Evolutionary conservation across 1,284 basidiomycete species (phyloP).

Genomic region (Leccinum cinnamomeum): DNA sequence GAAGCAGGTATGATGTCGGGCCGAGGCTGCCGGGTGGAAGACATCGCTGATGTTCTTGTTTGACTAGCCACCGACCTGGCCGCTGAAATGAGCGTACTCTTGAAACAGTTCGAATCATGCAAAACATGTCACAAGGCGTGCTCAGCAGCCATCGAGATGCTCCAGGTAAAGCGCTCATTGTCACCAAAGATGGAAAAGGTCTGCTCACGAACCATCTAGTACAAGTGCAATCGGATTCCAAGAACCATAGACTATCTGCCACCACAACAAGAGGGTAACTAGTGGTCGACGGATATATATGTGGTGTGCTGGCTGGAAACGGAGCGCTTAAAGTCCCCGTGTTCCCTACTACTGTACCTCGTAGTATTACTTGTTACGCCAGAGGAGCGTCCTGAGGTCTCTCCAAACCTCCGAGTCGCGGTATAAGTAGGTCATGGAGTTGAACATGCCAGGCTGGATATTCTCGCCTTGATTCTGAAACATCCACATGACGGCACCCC

Average conservation of each 20-base stretch:
- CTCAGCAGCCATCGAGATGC: constrained; percentile 62
- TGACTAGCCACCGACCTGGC: constrained; percentile 58
- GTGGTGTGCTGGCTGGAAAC: constrained; percentile 7
- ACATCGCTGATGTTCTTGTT: constrained; percentile 10
- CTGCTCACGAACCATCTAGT: constrained; percentile 41
- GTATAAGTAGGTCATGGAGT: constrained; percentile 78
- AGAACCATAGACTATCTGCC: constrained; percentile 38
- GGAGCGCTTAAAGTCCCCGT: not conserved
- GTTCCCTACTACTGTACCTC: constrained; percentile 9
- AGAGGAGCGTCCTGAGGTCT: constrained; percentile 63
- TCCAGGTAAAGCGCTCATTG: constrained; percentile 44
- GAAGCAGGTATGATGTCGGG: constrained; percentile 46
- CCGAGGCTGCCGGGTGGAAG: not conserved
- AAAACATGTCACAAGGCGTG: constrained; percentile 55
- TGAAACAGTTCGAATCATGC: constrained; percentile 45
- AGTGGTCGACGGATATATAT: constrained; percentile 2
- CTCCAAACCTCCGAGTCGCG: constrained; percentile 73
- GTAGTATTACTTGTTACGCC: constrained; percentile 62
- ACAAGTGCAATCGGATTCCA: constrained; percentile 54
- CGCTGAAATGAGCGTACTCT: constrained; percentile 54
- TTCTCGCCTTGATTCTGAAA: constrained; percentile 85
- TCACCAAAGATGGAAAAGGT: not conserved
- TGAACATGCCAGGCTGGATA: constrained; percentile 93
- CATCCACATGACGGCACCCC: constrained; percentile 98
- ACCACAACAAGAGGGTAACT: constrained; percentile 26